Evolutionary conservation across 108 stramenopile genomes (phyloP), one percentile per base, ranked within the genome.

Genomic region (Cyclotella choctawhatcheeana): DNA sequence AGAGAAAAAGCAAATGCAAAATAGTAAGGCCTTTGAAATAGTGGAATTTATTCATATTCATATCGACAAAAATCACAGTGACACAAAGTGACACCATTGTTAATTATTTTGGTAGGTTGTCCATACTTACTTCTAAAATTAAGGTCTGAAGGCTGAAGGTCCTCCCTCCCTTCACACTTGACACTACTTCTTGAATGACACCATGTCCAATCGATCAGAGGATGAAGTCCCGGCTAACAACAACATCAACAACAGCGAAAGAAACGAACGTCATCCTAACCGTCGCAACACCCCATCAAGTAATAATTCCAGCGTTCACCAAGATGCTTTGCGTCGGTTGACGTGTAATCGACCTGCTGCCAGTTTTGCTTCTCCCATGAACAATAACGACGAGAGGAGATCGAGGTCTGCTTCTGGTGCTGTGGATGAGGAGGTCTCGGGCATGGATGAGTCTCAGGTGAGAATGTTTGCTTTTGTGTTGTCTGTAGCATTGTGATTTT

Each of bases 251-350:
- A n/a, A 5, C 50, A 51, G 5, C 12, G 37, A n/a, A n/a, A n/a
- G n/a, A n/a, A n/a, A n/a, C n/a, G n/a, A n/a, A n/a, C n/a, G n/a
- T n/a, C n/a, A n/a, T n/a, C n/a, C n/a, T n/a, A n/a, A n/a, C n/a
- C 37, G 37, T 10, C 37, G 37, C 37, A 40, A 40, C 12, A 40
- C 37, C 37, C 17, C 47, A 10, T n/a, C 8, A 24, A 12, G 25
- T 26, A 51, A 51, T 30, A 22, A 10, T n/a, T n/a, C 47, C 8
- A 56, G n/a, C 35, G 12, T 16, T 22, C 63, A 64, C 17, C 63
- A 64, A 29, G 63, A 64, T 17, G 63, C 63, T 10, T 37, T 64
- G 34, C 18, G 63, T 27, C 44, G 63, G 29, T 64, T 64, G 63
- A 64, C 63, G 45, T 45, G 27, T 27, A 26, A 64, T 64, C 63